Evolutionary conservation across 257 asterid genomes (phyloP).

Genomic region (Nicotiana noctiflora): DNA sequence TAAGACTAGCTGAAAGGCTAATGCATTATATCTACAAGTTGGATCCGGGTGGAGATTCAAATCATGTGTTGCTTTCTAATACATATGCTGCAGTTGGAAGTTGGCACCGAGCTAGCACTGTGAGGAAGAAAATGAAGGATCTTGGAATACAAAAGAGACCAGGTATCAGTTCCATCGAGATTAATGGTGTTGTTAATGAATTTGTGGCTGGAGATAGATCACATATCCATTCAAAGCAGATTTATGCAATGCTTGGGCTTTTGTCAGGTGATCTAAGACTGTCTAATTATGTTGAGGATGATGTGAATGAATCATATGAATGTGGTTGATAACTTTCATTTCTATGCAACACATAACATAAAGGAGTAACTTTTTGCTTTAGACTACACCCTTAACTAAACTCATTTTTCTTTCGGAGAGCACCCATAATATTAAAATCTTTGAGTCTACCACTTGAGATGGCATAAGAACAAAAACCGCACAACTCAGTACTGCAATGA

Average conservation of each 20-base stretch:
- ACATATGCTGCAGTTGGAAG: conserved; percentile 60
- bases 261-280: conserved; percentile 38
- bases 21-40: conserved; percentile 35
- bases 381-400: too few species aligned
- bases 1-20: conserved; percentile 49
- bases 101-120: conserved; percentile 63
- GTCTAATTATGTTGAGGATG: conserved; percentile 17
- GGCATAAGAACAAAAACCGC: accelerated
- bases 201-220: conserved; percentile 64
- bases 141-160: conserved; percentile 56
- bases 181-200: conserved; percentile 37
- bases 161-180: conserved; percentile 60
- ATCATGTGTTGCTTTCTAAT: conserved; percentile 57
- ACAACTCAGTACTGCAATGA: too few species aligned
- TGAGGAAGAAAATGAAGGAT: conserved; percentile 75
- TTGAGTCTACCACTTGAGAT: too few species aligned
- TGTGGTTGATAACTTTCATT: conserved; percentile 4
- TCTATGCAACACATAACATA: not conserved
- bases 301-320: conserved; percentile 11
- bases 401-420: too few species aligned
- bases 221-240: conserved; percentile 32
- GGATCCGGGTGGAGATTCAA: conserved; percentile 52
- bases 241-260: conserved; percentile 33
- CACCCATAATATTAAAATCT: too few species aligned
- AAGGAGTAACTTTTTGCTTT: not conserved